phyloP scores from a whole-genome alignment of 306 rosid species.

The Albizia julibrissin region DNA sequence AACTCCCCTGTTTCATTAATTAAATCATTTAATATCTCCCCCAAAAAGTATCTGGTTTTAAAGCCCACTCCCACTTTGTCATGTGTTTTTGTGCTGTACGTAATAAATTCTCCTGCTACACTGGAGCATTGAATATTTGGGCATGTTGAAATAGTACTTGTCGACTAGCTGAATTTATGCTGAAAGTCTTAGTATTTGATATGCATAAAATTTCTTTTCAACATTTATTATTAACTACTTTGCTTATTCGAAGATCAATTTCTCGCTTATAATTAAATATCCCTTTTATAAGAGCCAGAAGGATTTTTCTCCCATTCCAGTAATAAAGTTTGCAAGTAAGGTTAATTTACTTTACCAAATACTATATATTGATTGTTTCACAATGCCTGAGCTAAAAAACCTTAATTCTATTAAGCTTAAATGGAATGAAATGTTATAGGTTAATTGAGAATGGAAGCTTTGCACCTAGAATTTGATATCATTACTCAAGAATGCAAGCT shows the following conservation, averaged over 20 bases:
- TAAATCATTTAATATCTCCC: not conserved
- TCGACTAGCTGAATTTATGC: not conserved
- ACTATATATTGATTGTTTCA: not conserved
- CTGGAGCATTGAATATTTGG: not conserved
- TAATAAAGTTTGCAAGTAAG: not conserved
- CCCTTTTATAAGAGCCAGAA: not conserved
- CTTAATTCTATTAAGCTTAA: not conserved
- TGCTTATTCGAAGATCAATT: not conserved
- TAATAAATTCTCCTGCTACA: not conserved
- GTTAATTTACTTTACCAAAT: not conserved
- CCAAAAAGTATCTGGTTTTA: not conserved
- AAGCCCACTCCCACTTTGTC: not conserved
- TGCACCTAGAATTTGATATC: not conserved
- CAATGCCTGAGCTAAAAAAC: not conserved
- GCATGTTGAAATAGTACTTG: constrained; percentile 12
- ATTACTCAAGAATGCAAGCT: not conserved
- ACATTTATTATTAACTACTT: not conserved
- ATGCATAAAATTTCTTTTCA: not conserved
- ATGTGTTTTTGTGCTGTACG: not conserved
- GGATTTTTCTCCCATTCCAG: not conserved
- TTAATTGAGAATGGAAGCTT: not conserved
- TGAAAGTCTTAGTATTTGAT: not conserved
- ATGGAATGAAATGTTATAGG: not conserved
- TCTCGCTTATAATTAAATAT: not conserved
- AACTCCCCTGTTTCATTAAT: not conserved